Conservation (phyloP, 2,329 filamentous ascomycete species). For the Ophiocordyceps camponoti-rufipedis region DNA sequence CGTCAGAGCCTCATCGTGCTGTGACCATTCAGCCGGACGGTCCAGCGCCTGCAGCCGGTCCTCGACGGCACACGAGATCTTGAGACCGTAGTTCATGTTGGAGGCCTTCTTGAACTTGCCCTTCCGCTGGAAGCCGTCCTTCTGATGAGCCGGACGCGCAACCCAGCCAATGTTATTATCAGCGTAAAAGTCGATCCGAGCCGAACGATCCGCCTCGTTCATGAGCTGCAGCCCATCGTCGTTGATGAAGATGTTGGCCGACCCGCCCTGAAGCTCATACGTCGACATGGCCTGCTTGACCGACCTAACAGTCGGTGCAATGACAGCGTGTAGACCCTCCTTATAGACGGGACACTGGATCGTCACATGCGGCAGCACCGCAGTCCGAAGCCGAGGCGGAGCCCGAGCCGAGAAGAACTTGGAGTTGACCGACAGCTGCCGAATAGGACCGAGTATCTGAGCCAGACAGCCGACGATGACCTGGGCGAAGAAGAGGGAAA, state of each 20-base stretch:
- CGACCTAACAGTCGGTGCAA: conserved; percentile 58
- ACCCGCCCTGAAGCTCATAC: conserved; percentile 62
- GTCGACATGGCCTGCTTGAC: conserved; percentile 63
- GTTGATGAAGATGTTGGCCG: conserved; percentile 60
- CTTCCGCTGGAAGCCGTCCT: conserved; percentile 41
- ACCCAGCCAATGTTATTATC: conserved; percentile 55
- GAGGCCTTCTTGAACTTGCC: conserved; percentile 56
- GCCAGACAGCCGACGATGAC: conserved; percentile 60
- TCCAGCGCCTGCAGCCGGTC: conserved; percentile 42
- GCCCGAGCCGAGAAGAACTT: conserved; percentile 66
- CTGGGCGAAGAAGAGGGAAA: conserved; percentile 66
- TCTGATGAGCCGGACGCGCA: conserved; percentile 43
- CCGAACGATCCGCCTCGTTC: conserved; percentile 39
- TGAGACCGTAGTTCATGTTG: conserved; percentile 55
- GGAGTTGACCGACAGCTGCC: conserved; percentile 57
- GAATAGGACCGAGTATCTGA: conserved; percentile 59
- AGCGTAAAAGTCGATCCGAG: conserved; percentile 49
- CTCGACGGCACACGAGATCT: conserved; percentile 52
- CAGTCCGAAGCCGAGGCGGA: conserved; percentile 38
- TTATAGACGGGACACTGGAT: conserved; percentile 84
- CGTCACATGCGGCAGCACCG: conserved; percentile 51
- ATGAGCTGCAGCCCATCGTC: conserved; percentile 58
- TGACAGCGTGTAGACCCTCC: conserved; percentile 59
- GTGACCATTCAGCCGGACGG: conserved; percentile 44
- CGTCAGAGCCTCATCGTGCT: conserved; percentile 46